Evolutionary conservation across 2,329 filamentous ascomycete species (phyloP).

Genomic region (Cyclaneusma minus): DNA sequence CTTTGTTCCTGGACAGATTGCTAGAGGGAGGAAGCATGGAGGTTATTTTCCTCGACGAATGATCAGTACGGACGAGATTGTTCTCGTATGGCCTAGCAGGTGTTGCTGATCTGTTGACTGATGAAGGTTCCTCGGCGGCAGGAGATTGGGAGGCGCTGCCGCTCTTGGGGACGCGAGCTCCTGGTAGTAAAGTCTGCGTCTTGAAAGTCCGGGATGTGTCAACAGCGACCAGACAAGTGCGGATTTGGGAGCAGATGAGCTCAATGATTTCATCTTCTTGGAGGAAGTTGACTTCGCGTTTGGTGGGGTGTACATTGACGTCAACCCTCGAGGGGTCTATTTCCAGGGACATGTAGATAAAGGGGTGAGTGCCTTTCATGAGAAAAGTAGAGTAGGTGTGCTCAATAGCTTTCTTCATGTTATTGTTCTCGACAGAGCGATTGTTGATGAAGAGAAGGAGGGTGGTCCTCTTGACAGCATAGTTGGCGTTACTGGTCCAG

Average conservation of each 20-base stretch:
- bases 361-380: conserved; percentile 88
- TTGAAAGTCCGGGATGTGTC: conserved; percentile 90
- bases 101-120: conserved; percentile 10
- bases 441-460: conserved; percentile 94
- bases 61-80: conserved; percentile 80
- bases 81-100: conserved; percentile 55
- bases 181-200: conserved; percentile 79
- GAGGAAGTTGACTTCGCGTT: conserved; percentile 90
- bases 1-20: conserved; percentile 20
- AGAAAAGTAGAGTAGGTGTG: conserved; percentile 78
- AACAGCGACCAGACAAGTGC: conserved; percentile 64
- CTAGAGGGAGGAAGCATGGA: conserved; percentile 75
- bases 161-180: conserved; percentile 29
- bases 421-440: conserved; percentile 76
- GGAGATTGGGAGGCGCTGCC: conserved; percentile 10
- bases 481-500: conserved; percentile 84
- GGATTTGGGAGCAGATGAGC: conserved; percentile 66
- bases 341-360: conserved; percentile 80
- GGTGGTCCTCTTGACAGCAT: conserved; percentile 78
- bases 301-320: conserved; percentile 95
- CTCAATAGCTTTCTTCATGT: conserved; percentile 79
- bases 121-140: conserved; percentile 8
- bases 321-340: conserved; percentile 88
- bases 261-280: conserved; percentile 96
- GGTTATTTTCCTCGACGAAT: conserved; percentile 82